These are phyloP conservation scores for Haplosporangium gracile DNA, from an alignment of 192 early-diverging fungal species.

Conservation along the genomic window DNA sequence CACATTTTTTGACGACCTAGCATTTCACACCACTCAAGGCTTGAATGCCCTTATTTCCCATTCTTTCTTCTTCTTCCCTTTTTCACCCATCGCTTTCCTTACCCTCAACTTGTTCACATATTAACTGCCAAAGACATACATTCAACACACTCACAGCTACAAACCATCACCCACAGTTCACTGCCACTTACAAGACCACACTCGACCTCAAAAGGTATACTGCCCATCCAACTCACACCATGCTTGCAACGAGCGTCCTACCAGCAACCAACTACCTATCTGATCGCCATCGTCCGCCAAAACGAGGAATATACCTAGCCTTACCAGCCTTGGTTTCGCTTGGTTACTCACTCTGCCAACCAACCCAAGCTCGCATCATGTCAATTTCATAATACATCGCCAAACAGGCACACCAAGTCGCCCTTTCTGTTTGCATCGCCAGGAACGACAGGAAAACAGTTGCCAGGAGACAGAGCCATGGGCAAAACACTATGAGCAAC, in stretches of 20 bases:
- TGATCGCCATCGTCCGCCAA: too few relatives aligned
- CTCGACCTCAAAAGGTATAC: background rate
- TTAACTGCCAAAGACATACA: background rate
- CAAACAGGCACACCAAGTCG: too few relatives aligned
- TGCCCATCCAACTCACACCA: background rate
- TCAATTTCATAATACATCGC: too few relatives aligned
- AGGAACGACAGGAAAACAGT: background rate
- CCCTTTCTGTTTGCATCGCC: background rate
- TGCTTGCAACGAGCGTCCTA: too few relatives aligned
- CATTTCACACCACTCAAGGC: background rate
- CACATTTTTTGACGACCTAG: background rate
- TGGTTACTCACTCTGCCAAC: too few relatives aligned
- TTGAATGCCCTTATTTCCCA: background rate
- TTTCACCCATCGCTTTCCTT: background rate
- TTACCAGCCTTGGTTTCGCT: too few relatives aligned
- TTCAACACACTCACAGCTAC: background rate
- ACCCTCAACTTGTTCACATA: background rate
- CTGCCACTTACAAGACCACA: background rate
- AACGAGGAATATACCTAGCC: too few relatives aligned
- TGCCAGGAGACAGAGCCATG: background rate
- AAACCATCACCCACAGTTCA: background rate
- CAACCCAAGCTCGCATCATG: too few relatives aligned
- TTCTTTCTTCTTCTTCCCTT: background rate
- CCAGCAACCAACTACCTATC: too few relatives aligned
- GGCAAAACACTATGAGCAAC: background rate